Evolutionary conservation across 192 early-diverging fungal genomes (phyloP).

Genomic region (Umbelopsis ramanniana): DNA sequence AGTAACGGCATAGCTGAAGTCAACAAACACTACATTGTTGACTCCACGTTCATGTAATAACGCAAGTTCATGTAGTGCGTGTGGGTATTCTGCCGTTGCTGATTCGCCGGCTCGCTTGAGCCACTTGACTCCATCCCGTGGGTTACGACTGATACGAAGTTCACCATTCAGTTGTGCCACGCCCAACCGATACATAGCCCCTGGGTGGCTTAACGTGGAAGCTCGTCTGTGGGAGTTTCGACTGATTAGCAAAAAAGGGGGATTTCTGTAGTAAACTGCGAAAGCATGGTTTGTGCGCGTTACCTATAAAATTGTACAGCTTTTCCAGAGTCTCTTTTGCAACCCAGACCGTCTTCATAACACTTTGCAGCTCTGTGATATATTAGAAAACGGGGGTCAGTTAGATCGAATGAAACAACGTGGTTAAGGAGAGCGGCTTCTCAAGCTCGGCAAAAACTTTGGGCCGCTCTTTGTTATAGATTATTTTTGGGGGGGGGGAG

Average conservation of each 20-base stretch:
- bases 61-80: constrained; percentile 64
- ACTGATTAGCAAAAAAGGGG: not conserved
- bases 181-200: constrained; percentile 68
- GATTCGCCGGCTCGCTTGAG: constrained; percentile 62
- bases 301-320: constrained; percentile 76
- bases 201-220: constrained; percentile 68
- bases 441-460: constrained; percentile 17
- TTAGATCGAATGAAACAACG: not conserved
- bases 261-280: not conserved
- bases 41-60: constrained; percentile 62
- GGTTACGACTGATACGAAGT: constrained; percentile 56
- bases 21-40: constrained; percentile 63
- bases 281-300: not conserved
- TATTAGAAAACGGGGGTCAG: constrained; percentile 3
- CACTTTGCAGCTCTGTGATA: constrained; percentile 55
- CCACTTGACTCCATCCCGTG: constrained; percentile 66
- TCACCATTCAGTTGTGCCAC: constrained; percentile 66
- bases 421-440: not conserved
- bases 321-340: constrained; percentile 57
- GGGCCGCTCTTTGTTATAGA: not conserved
- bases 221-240: constrained; percentile 53
- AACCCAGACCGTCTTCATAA: constrained; percentile 70
- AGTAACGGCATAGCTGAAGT: constrained; percentile 63
- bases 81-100: constrained; percentile 60
- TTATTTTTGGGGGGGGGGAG: not conserved